Evolutionary conservation across 1,284 basidiomycete genomes (phyloP).

Genomic region (Moesziomyces globuligerus): DNA sequence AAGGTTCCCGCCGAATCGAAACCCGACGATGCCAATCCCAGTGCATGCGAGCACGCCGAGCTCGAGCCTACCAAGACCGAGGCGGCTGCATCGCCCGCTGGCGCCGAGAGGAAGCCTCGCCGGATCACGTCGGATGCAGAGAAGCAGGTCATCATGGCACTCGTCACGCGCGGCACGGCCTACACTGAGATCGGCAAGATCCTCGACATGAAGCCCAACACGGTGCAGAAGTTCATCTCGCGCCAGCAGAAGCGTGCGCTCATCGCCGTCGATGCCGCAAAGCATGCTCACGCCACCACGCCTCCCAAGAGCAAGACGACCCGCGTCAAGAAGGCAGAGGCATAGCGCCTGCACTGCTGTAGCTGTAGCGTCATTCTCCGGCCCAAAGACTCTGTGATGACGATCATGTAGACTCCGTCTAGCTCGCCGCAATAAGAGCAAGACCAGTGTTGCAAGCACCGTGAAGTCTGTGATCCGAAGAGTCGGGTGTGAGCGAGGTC

Average conservation of each 20-base stretch:
- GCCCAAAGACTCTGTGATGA: no score
- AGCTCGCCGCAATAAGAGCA: no score
- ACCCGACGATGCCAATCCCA: not conserved
- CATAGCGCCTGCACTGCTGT: not conserved
- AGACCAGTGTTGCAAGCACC: no score
- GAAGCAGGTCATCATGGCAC: constrained; percentile 9
- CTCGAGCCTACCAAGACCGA: constrained; percentile 1
- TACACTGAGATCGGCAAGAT: constrained; percentile 3
- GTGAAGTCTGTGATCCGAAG: no score
- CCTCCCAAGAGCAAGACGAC: not conserved
- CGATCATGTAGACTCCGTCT: no score
- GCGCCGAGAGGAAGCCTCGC: not conserved
- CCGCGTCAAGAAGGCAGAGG: not conserved
- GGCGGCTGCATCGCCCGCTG: not conserved
- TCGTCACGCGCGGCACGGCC: constrained; percentile 4
- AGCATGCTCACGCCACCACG: not conserved
- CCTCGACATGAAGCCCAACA: constrained; percentile 7
- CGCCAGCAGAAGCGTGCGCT: constrained; percentile 4
- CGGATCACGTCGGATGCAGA: constrained; percentile 4
- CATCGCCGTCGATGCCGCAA: not conserved
- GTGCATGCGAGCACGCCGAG: not conserved
- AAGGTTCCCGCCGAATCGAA: no score
- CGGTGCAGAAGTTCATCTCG: constrained; percentile 7
- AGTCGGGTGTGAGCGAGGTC: no score
- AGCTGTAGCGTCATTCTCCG: not conserved